Percentiles rank a stretch among this genome's conserved stretches.
phyloP scores from a whole-genome alignment of 2,329 filamentous ascomycete species.

The Sclerotinia borealis region DNA sequence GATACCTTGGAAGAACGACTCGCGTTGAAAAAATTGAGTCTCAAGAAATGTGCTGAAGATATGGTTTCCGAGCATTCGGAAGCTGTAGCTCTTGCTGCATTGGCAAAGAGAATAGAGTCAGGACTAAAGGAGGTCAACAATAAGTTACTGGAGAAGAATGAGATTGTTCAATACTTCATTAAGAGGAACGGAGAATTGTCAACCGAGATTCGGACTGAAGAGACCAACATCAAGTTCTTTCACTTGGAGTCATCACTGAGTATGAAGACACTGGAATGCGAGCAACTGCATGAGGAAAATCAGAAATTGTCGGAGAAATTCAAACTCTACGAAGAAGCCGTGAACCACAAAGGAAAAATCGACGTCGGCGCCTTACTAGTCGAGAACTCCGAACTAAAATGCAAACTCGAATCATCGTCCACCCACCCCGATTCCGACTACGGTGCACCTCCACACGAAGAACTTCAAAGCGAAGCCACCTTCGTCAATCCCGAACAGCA shows the following conservation, averaged over 20 bases:
- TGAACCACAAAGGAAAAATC: constrained; percentile 11
- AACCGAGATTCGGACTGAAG: constrained; percentile 5
- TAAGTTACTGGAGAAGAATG: constrained; percentile 10
- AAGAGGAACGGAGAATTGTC: constrained; percentile 6
- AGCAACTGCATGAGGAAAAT: constrained; percentile 5
- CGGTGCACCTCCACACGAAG: neutral
- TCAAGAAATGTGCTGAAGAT: constrained; percentile 9
- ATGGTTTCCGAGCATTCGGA: constrained; percentile 9
- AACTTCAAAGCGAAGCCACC: constrained; percentile 9
- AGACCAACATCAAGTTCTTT: constrained; percentile 8
- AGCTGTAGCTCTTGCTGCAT: constrained; percentile 8
- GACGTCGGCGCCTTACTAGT: constrained; percentile 10
- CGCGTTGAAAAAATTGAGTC: constrained; percentile 4
- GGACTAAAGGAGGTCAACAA: constrained; percentile 9
- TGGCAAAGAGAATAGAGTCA: constrained; percentile 11
- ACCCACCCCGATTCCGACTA: neutral
- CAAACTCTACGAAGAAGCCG: constrained; percentile 9
- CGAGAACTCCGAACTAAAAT: constrained; percentile 10
- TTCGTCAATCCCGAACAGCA: neutral
- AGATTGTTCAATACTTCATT: constrained; percentile 12
- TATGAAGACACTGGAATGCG: constrained; percentile 8
- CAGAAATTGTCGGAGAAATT: constrained; percentile 7
- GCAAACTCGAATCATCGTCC: neutral
- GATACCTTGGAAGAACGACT: constrained; percentile 3
- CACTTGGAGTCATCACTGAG: constrained; percentile 6